Evolutionary conservation across 768 basidiomycete species (phyloP).

Genomic region (Mycena vitilis): DNA sequence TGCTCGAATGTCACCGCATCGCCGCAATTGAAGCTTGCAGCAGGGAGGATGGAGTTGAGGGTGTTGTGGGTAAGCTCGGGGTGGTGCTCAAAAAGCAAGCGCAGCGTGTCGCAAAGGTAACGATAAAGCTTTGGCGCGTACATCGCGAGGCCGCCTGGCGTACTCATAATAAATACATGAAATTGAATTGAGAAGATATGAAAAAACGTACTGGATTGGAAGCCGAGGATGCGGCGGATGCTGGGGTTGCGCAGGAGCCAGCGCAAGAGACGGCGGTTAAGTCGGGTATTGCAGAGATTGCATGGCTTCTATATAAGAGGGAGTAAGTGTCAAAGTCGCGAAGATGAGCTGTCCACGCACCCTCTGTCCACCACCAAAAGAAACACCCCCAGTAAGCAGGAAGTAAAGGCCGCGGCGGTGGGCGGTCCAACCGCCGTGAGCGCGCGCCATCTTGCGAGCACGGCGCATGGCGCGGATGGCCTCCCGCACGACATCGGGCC

Average conservation of each 20-base stretch:
- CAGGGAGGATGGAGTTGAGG: slow-evolving; percentile 1
- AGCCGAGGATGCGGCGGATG: background rate
- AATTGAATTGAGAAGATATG: background rate
- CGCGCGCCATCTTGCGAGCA: background rate
- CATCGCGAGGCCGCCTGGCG: background rate
- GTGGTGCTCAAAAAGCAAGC: background rate
- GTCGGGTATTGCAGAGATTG: background rate
- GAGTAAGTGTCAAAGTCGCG: no score
- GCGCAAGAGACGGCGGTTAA: background rate
- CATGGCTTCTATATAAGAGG: background rate
- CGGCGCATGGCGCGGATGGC: no score
- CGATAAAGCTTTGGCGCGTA: background rate
- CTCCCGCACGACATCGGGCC: background rate
- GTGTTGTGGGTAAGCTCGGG: background rate
- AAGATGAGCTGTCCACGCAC: background rate
- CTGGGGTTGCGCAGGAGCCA: background rate
- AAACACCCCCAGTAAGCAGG: no score
- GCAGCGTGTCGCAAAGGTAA: background rate
- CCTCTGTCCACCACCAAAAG: no score
- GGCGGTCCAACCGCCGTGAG: background rate
- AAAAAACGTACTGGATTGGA: background rate
- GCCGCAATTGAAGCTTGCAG: background rate
- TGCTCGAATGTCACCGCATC: background rate
- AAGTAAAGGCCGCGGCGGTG: no score
- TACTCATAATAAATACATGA: background rate